Evolutionary conservation across 768 basidiomycete genomes (phyloP).

Genomic region (Leccinum olivaceopallidum): DNA sequence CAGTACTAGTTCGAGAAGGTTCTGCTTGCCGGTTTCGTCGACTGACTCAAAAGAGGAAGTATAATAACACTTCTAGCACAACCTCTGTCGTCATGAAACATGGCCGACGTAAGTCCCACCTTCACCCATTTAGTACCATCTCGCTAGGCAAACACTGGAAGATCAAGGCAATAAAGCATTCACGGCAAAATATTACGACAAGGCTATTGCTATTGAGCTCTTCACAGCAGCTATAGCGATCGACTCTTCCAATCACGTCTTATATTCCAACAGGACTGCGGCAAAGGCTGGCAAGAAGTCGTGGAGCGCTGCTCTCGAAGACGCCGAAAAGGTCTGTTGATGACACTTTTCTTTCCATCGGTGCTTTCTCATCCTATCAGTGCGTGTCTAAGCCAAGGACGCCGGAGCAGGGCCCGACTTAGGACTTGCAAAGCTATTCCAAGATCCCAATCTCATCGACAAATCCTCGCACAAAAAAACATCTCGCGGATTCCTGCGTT

Average conservation of each 20-base stretch:
- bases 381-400: constrained; percentile 58
- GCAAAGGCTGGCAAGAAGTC: constrained; percentile 84
- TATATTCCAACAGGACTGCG: constrained; percentile 92
- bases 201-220: constrained; percentile 81
- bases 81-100: not conserved
- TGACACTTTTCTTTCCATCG: not conserved
- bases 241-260: constrained; percentile 82
- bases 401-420: too few species aligned
- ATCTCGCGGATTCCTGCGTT: constrained; percentile 82
- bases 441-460: too few species aligned
- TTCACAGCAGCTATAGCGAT: constrained; percentile 82
- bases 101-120: constrained; percentile 37
- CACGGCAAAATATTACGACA: constrained; percentile 88
- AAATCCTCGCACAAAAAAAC: too few species aligned
- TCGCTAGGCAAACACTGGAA: constrained; percentile 62
- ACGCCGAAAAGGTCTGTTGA: constrained; percentile 79
- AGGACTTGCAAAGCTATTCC: too few species aligned
- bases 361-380: constrained; percentile 38
- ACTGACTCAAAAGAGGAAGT: constrained; percentile 4
- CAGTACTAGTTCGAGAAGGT: constrained; percentile 29
- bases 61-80: constrained; percentile 16
- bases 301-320: constrained; percentile 73
- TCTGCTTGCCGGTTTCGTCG: constrained; percentile 31
- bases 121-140: not conserved
- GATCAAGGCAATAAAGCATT: constrained; percentile 96